Evolutionary conservation across 1,284 basidiomycete species (phyloP).

Genomic region (Lentinus polychrous): DNA sequence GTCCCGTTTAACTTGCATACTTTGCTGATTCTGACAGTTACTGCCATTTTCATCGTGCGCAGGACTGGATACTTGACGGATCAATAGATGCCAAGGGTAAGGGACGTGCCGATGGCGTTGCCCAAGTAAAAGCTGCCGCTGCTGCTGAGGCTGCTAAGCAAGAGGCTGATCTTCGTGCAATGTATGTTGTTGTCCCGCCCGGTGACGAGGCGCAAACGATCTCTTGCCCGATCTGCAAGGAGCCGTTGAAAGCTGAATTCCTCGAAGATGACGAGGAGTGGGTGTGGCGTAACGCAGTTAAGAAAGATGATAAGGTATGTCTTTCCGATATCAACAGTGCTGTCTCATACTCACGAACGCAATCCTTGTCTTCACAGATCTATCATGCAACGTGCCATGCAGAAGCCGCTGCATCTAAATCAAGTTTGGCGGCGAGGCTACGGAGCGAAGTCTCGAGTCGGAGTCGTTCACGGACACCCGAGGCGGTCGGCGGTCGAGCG

Average conservation of each 20-base stretch:
- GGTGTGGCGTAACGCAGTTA: constrained; percentile 93
- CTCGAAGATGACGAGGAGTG: constrained; percentile 97
- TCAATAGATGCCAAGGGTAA: constrained; percentile 57
- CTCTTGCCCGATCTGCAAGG: constrained; percentile 97
- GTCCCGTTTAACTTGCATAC: constrained; percentile 26
- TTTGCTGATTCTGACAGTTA: constrained; percentile 11
- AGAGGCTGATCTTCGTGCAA: constrained; percentile 69
- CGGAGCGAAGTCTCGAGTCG: constrained; percentile 49
- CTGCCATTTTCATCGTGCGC: constrained; percentile 10
- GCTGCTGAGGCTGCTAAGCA: constrained; percentile 66
- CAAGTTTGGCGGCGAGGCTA: constrained; percentile 56
- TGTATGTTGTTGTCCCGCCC: constrained; percentile 82
- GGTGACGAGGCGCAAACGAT: constrained; percentile 75
- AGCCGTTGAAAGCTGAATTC: constrained; percentile 88
- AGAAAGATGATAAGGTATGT: constrained; percentile 75
- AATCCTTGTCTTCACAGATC: constrained; percentile 40
- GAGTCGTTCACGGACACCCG: constrained; percentile 71
- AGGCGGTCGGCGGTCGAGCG: constrained; percentile 30
- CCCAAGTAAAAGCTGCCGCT: constrained; percentile 49
- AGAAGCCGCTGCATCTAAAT: constrained; percentile 61
- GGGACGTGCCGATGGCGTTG: constrained; percentile 43
- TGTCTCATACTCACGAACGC: constrained; percentile 9
- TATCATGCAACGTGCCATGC: constrained; percentile 92
- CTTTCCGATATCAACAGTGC: not conserved
- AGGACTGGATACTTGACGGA: constrained; percentile 84